A percentile compares a stretch with the other conserved stretches of the same genome.
These are phyloP conservation scores for Arthroderma sp. DNA, from an alignment of 2,329 filamentous ascomycete species.

Conservation along the genomic window DNA sequence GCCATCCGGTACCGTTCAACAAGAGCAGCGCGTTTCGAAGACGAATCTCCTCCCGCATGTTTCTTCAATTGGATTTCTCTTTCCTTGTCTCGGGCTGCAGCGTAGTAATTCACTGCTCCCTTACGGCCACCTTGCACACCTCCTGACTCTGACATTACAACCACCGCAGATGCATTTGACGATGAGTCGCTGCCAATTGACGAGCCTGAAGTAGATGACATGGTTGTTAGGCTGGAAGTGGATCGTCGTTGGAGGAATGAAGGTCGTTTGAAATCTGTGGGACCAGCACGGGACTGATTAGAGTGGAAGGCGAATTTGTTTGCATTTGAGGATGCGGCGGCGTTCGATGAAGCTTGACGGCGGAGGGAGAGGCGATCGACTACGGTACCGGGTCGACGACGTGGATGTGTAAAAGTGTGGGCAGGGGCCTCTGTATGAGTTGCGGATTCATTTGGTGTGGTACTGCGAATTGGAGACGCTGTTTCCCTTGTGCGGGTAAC, in stretches of 20 bases:
- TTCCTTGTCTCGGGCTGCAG: constrained; percentile 44
- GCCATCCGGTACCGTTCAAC: constrained; percentile 17
- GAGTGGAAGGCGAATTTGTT: constrained; percentile 24
- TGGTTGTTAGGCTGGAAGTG: background rate
- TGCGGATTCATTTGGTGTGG: too few species aligned
- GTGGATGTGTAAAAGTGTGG: constrained; percentile 17
- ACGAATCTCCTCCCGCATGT: constrained; percentile 13
- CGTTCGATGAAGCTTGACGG: constrained; percentile 33
- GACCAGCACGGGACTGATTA: constrained; percentile 10
- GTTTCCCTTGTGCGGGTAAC: too few species aligned
- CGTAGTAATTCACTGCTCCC: constrained; percentile 45
- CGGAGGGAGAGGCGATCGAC: constrained; percentile 33
- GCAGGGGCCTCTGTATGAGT: too few species aligned
- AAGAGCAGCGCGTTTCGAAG: background rate
- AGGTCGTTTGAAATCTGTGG: constrained; percentile 22
- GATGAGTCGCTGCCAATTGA: constrained; percentile 16
- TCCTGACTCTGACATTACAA: constrained; percentile 2
- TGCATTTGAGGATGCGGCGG: constrained; percentile 18
- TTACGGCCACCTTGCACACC: constrained; percentile 31
- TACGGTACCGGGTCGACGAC: constrained; percentile 28
- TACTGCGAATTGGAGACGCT: too few species aligned
- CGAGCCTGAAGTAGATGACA: constrained; percentile 6
- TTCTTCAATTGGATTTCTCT: constrained; percentile 41
- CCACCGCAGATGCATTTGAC: constrained; percentile 18
- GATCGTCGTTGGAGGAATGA: constrained; percentile 14